Conservation (phyloP, 225 moss, liverwort and hornwort genomes). For the Neckera pumila region DNA sequence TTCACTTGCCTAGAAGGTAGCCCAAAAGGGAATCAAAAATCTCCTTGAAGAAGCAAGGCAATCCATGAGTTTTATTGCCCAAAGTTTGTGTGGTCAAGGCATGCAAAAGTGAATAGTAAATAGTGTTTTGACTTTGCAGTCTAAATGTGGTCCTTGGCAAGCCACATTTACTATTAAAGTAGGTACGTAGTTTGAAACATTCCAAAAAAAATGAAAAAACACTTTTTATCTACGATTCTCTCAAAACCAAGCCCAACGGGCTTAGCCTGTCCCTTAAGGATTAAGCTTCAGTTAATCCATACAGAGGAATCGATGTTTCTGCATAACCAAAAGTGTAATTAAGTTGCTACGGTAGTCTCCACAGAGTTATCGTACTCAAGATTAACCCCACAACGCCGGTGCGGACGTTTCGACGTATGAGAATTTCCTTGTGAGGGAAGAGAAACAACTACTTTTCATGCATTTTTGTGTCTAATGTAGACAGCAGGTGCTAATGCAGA, state of each 20-base stretch:
- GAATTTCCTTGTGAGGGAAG: neutral
- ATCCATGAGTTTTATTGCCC: too few relatives aligned
- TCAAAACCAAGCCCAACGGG: neutral
- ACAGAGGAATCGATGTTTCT: neutral
- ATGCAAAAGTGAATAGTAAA: neutral
- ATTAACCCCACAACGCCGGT: neutral
- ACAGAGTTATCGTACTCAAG: too few relatives aligned
- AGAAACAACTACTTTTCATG: neutral
- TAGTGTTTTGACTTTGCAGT: neutral
- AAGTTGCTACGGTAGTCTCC: neutral
- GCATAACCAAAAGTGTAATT: neutral
- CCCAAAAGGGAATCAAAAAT: neutral
- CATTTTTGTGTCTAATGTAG: neutral
- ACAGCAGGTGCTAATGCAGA: neutral
- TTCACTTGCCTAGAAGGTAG: fast-evolving
- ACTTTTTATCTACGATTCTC: neutral
- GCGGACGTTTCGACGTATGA: neutral
- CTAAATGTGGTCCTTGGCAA: neutral
- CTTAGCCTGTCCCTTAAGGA: neutral
- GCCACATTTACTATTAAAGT: neutral
- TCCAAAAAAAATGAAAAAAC: neutral
- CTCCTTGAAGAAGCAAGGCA: neutral
- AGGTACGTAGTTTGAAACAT: neutral
- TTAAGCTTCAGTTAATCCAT: neutral
- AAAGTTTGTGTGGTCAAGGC: fast-evolving